phyloP scores from a whole-genome alignment of 2,329 filamentous ascomycete species.

The Diaporthe sp. region DNA sequence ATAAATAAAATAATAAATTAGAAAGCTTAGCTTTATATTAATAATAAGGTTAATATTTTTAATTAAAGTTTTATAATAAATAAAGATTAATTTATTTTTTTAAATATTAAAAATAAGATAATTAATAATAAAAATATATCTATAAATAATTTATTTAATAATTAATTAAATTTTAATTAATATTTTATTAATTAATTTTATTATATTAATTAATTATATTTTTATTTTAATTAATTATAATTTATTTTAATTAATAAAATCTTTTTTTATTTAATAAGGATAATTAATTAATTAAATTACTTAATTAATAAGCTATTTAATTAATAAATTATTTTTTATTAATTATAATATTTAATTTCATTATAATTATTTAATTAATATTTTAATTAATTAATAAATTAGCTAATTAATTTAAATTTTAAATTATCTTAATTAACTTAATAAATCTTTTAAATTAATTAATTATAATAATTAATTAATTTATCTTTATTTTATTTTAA shows the following conservation, averaged over 20 bases:
- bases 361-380: background rate
- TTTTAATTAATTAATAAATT: background rate
- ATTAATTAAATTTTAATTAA: too few relatives aligned
- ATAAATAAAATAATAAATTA: background rate
- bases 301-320: too few relatives aligned
- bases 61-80: background rate
- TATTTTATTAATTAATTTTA: too few relatives aligned
- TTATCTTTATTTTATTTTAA: background rate
- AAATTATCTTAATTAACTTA: background rate
- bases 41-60: background rate
- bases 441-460: background rate
- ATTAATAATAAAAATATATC: background rate
- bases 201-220: too few relatives aligned
- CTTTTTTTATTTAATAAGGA: too few relatives aligned
- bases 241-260: too few relatives aligned
- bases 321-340: too few relatives aligned
- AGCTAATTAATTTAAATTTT: background rate
- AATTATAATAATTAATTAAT: background rate
- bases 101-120: background rate
- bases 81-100: background rate
- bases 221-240: too few relatives aligned
- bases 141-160: too few relatives aligned
- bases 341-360: too few relatives aligned
- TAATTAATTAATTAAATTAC: too few relatives aligned
- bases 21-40: background rate